Evolutionary conservation across 1,284 basidiomycete genomes (phyloP).

Genomic region (Sporisorium graminicola): DNA sequence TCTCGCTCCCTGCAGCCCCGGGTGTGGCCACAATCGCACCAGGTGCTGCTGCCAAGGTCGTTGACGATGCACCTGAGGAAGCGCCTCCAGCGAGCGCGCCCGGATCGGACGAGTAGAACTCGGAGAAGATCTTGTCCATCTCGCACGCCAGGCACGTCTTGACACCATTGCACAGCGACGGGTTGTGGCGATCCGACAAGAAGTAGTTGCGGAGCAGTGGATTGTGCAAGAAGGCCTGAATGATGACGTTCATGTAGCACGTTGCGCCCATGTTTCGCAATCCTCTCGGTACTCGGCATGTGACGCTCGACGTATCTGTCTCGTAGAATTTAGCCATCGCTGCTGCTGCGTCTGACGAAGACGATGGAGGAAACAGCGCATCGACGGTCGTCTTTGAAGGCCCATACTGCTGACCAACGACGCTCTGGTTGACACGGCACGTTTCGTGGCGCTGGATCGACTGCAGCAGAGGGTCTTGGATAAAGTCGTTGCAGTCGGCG

Average conservation of each 20-base stretch:
- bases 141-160: slow-evolving; percentile 89
- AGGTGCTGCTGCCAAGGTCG: slow-evolving; percentile 73
- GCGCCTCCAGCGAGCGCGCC: slow-evolving; percentile 10
- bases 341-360: background rate
- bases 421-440: slow-evolving; percentile 25
- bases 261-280: slow-evolving; percentile 93
- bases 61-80: background rate
- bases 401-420: slow-evolving; percentile 32
- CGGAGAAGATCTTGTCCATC: slow-evolving; percentile 90
- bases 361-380: slow-evolving; percentile 18
- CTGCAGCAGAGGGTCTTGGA: slow-evolving; percentile 63
- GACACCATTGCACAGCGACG: slow-evolving; percentile 75
- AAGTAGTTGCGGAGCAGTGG: slow-evolving; percentile 91
- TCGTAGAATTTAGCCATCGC: slow-evolving; percentile 29
- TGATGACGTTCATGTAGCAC: slow-evolving; percentile 91
- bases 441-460: slow-evolving; percentile 40
- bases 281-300: slow-evolving; percentile 79
- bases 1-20: slow-evolving; percentile 6
- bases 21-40: slow-evolving; percentile 58
- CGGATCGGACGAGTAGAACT: slow-evolving; percentile 71
- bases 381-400: slow-evolving; percentile 22
- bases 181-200: slow-evolving; percentile 85
- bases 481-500: slow-evolving; percentile 59
- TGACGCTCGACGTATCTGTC: slow-evolving; percentile 25
- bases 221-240: slow-evolving; percentile 93